Evolutionary conservation across 768 basidiomycete species (phyloP).

Genomic region (Lactifluus hygrophoroides): DNA sequence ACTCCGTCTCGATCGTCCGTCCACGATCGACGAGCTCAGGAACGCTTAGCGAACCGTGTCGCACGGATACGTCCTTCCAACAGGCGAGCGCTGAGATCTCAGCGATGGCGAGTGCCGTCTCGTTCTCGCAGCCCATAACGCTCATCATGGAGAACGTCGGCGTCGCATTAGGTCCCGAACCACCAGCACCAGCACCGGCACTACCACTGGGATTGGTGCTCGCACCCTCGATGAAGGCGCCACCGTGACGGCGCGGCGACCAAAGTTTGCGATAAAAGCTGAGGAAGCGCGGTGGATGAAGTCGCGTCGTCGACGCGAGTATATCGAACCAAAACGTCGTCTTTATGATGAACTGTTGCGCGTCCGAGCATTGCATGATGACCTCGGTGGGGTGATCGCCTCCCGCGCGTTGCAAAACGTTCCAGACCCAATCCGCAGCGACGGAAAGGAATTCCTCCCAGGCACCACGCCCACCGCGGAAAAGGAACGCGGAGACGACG

Average conservation of each 20-base stretch:
- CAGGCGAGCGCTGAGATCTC: constrained; percentile 55
- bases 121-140: constrained; percentile 81
- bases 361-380: constrained; percentile 39
- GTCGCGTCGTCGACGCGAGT: constrained; percentile 66
- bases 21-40: constrained; percentile 51
- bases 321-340: constrained; percentile 87
- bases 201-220: background rate
- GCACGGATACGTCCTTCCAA: constrained; percentile 49
- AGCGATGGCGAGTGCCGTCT: constrained; percentile 69
- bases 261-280: constrained; percentile 49
- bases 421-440: constrained; percentile 47
- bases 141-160: constrained; percentile 61
- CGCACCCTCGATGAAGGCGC: constrained; percentile 30
- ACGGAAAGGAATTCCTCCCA: constrained; percentile 63
- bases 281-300: constrained; percentile 48
- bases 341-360: constrained; percentile 66
- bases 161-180: background rate
- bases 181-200: background rate
- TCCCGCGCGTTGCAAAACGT: constrained; percentile 33
- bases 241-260: constrained; percentile 32
- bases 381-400: constrained; percentile 37
- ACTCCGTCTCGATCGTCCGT: constrained; percentile 38
- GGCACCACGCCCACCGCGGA: constrained; percentile 62
- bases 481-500: constrained; percentile 67
- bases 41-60: constrained; percentile 43